These are phyloP conservation scores for Pseudogymnoascus pannorum DNA, from an alignment of 2,329 filamentous ascomycete species.

Conservation along the genomic window DNA sequence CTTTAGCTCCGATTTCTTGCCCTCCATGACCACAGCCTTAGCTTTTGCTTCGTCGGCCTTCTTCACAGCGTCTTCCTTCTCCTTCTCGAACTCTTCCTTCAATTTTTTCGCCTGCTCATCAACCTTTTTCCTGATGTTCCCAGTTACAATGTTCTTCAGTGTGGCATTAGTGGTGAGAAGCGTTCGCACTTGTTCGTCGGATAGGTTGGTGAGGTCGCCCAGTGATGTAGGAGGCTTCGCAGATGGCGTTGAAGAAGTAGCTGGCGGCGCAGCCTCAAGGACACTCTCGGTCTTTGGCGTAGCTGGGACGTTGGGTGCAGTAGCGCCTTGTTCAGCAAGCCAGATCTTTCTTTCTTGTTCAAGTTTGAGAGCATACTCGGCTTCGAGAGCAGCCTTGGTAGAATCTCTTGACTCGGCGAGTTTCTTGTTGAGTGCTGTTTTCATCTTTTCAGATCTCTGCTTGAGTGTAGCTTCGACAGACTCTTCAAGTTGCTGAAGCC, in stretches of 20 bases:
- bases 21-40: constrained; percentile 62
- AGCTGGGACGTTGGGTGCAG: constrained; percentile 24
- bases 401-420: constrained; percentile 47
- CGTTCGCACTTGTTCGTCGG: constrained; percentile 47
- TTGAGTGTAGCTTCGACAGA: constrained; percentile 54
- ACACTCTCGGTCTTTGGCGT: constrained; percentile 20
- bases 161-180: constrained; percentile 50
- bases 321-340: constrained; percentile 40
- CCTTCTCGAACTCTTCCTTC: constrained; percentile 44
- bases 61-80: constrained; percentile 47
- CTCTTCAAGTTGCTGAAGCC: constrained; percentile 53
- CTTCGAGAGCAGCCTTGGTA: constrained; percentile 46
- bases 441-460: constrained; percentile 62
- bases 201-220: constrained; percentile 33
- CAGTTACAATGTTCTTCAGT: constrained; percentile 49
- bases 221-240: constrained; percentile 14
- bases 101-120: constrained; percentile 46
- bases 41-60: constrained; percentile 24
- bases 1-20: constrained; percentile 66
- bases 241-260: constrained; percentile 20
- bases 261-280: constrained; percentile 11
- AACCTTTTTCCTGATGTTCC: constrained; percentile 63
- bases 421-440: constrained; percentile 59
- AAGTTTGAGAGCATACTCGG: constrained; percentile 41
- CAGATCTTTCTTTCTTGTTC: constrained; percentile 59